These are phyloP conservation scores for Neonothopanus nambi DNA, from an alignment of 1,284 basidiomycete species.

Conservation along the genomic window DNA sequence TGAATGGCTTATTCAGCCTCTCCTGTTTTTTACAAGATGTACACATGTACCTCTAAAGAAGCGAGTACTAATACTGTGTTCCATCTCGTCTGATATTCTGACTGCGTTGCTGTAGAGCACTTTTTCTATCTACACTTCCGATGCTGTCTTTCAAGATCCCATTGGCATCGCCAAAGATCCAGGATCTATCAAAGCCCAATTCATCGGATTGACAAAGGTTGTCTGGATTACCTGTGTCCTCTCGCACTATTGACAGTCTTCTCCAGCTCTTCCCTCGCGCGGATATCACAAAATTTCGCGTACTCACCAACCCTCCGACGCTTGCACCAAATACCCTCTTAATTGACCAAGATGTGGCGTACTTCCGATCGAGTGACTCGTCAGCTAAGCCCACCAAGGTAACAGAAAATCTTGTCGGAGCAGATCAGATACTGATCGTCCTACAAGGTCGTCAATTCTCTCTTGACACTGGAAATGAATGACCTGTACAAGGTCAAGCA, in stretches of 20 bases:
- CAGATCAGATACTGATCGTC: background rate
- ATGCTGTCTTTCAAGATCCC: constrained; percentile 52
- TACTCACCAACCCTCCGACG: constrained; percentile 42
- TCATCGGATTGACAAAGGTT: constrained; percentile 48
- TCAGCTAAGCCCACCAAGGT: constrained; percentile 44
- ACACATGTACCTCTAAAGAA: constrained; percentile 42
- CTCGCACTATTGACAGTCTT: background rate
- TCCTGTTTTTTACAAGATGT: constrained; percentile 32
- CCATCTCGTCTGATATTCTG: background rate
- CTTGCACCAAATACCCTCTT: constrained; percentile 40
- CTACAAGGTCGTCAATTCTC: constrained; percentile 44
- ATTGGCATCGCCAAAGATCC: constrained; percentile 47
- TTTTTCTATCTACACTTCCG: constrained; percentile 43
- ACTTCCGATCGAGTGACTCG: constrained; percentile 38
- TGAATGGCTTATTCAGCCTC: background rate
- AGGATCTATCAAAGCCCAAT: constrained; percentile 45
- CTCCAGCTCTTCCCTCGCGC: constrained; percentile 44
- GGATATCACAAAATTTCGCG: constrained; percentile 43
- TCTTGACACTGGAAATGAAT: constrained; percentile 45
- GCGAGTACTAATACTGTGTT: constrained; percentile 22
- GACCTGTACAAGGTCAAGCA: constrained; percentile 36
- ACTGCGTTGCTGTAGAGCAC: constrained; percentile 31
- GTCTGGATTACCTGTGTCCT: background rate
- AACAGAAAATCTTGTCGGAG: no score
- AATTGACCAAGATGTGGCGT: constrained; percentile 51